phyloP scores from a whole-genome alignment of 2,329 filamentous ascomycete species.

The Pestalotiopsis sp. region DNA sequence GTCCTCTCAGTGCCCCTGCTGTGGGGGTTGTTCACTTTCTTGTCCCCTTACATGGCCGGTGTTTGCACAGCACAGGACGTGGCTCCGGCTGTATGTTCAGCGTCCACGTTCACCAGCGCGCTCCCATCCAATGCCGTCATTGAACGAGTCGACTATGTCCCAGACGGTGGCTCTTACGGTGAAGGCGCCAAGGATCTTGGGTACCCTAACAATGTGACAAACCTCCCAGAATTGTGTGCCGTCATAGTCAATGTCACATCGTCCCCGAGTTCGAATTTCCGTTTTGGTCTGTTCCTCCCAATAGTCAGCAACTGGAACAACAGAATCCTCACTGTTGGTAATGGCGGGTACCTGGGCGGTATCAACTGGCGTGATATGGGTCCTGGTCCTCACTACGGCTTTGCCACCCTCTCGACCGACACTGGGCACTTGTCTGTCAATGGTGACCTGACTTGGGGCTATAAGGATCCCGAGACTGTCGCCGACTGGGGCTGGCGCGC shows the following conservation, averaged over 20 bases:
- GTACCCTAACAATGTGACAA: constrained; percentile 27
- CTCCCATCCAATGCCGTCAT: constrained; percentile 9
- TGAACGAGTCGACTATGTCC: constrained; percentile 6
- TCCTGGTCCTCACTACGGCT: constrained; percentile 26
- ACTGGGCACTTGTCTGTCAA: constrained; percentile 34
- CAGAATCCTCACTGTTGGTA: constrained; percentile 27
- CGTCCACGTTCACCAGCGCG: neutral
- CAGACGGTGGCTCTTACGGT: constrained; percentile 6
- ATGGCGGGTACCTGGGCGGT: constrained; percentile 29
- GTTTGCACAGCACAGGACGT: neutral
- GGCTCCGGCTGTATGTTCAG: neutral
- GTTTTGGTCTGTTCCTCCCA: constrained; percentile 32
- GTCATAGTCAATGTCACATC: constrained; percentile 27
- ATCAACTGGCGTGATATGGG: constrained; percentile 35
- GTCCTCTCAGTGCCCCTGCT: constrained; percentile 6
- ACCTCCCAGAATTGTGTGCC: constrained; percentile 27
- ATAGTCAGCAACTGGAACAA: constrained; percentile 28
- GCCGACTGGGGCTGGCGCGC: constrained; percentile 35
- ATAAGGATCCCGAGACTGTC: constrained; percentile 29
- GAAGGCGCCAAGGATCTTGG: constrained; percentile 20
- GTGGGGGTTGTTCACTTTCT: neutral
- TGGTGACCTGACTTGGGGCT: constrained; percentile 34
- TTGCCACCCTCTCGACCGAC: constrained; percentile 36
- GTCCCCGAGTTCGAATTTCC: constrained; percentile 25
- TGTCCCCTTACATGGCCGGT: neutral